Evolutionary conservation across 768 basidiomycete species (phyloP), one percentile per base, ranked within the genome.

Genomic region (Russula brevipes): DNA sequence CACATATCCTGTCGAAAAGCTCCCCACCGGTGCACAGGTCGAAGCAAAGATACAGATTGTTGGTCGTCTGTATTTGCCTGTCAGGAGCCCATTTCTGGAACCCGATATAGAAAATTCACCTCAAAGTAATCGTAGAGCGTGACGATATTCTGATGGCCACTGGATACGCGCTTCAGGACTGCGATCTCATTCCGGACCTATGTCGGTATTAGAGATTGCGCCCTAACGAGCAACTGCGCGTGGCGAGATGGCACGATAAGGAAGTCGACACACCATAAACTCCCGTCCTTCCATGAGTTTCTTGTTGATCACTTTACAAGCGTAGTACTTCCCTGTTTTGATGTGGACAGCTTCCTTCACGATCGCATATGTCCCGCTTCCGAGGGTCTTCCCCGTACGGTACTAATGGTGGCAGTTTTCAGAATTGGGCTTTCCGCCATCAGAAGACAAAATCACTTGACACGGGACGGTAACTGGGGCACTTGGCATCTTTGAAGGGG

Each of bases 271-370:
- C 24, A 94, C 96, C 96, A 99, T 98, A 73, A 95, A 87, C 77
- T 98, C 96, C 66, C 96, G 81, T 5, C 96, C 96, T 73, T 96
- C 91, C 94, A 97, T 97, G 62, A 97, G 85, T 72, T 95, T 94
- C 82, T 98, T 98, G 85, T 96, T 98, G 78, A 98, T 94, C 71
- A 98, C 97, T 76, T 99, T 99, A 84, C 95, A 98, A 24, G 96
- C 97, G 80, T 89, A 98, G 77, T 95, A 96, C 74, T 97, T 84
- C 24, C 86, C 85, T 1, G 94, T 93, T 78, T 89, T 87, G 78
- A 96, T 87, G 71, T 96, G 93, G 31, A 95, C 90, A 50, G 94
- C 94, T 78, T 97, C 94, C 76, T 93, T 94, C 53, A 94, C 92
- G 73, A 94, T 92, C 64, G 92, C 92, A 71, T 97, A 98, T 47